Evolutionary conservation across 257 asterid species (phyloP), one percentile per base, ranked within the genome.

Genomic region (Eucommia ulmoides): DNA sequence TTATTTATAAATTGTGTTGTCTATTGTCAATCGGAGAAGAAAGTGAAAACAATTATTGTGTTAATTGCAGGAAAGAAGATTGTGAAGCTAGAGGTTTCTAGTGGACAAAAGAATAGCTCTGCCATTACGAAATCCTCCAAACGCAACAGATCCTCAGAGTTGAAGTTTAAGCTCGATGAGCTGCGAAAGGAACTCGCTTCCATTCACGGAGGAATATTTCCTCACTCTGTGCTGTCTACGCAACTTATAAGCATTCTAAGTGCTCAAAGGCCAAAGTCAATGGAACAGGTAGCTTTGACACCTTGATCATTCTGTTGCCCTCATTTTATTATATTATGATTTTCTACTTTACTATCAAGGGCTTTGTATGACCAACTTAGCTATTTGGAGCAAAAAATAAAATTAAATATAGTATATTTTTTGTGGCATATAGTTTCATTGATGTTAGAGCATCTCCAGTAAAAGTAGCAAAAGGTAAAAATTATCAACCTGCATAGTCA

Each of bases 171-270:
- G 74, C 91, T 89, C 20, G 94, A 82, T 25, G 85, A 84, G 81
- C 80, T 89, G 56, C 84, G 96, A 38, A 89, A 78, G 64, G 93
- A 82, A 60, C 79, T 84, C 45, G 88, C 94, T 46, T 73, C 76
- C 10, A 62, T 59, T 33, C 82, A 85, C 45, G 97, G 95, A n/a
- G 80, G 85, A 45, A 73, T 85, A 78, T 85, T 89, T 62, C 96
- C 97, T 51, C 93, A 85, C 62, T 82, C 94, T 5, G 83, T 89
- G 19, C 61, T 89, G 58, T 85, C 98, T 57, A 76, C 96, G 15
- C 94, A 82, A 61, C 98, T 82, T 65, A 78, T 89, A 23, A 66
- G 68, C 72, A 33, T 47, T 56, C 57, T 85, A 58, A 73, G 84
- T 54, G 54, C 63, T 53, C 59, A 73, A 64, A 75, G 64, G 68